Percentiles rank a stretch among this genome's conserved stretches.
phyloP scores from a whole-genome alignment of 2,329 filamentous ascomycete species.

The Dothidotthia symphoricarpi region DNA sequence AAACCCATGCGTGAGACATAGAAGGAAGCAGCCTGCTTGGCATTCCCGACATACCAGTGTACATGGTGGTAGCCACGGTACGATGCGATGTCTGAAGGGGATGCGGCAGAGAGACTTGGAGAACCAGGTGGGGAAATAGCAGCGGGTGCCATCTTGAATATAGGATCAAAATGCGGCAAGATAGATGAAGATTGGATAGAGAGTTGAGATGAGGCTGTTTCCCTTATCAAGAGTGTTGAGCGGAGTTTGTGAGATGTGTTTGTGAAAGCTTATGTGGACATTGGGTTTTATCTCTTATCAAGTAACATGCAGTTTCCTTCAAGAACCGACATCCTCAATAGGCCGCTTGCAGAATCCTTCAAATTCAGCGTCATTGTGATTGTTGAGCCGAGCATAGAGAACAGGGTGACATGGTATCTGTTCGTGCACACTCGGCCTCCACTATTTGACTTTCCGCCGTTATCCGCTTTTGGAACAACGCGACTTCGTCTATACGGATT shows the following conservation, averaged over 20 bases:
- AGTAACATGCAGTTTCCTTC: constrained; percentile 18
- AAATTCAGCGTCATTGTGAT: constrained; percentile 17
- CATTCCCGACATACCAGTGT: constrained; percentile 95
- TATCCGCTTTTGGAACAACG: constrained; percentile 22
- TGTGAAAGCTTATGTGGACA: constrained; percentile 1
- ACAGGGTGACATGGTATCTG: too few relatives aligned
- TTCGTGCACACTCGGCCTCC: constrained; percentile 3
- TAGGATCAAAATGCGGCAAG: neutral
- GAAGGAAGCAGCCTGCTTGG: constrained; percentile 89
- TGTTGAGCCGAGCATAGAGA: constrained; percentile 24
- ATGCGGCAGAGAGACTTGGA: constrained; percentile 22
- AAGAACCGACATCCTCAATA: constrained; percentile 21
- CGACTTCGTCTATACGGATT: too few relatives aligned
- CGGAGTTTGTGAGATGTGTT: neutral
- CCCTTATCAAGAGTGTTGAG: too few relatives aligned
- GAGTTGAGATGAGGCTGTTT: neutral
- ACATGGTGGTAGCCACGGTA: constrained; percentile 90
- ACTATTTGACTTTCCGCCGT: constrained; percentile 21
- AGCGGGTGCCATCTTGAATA: constrained; percentile 30
- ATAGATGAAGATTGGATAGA: neutral
- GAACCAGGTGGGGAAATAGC: constrained; percentile 46
- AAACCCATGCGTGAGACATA: constrained; percentile 89
- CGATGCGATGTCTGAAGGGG: constrained; percentile 41
- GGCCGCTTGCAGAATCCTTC: constrained; percentile 8
- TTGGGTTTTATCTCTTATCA: constrained; percentile 17